Evolutionary conservation across 352 stramenopile species (phyloP).

Genomic region (Blastocystis sp.): DNA sequence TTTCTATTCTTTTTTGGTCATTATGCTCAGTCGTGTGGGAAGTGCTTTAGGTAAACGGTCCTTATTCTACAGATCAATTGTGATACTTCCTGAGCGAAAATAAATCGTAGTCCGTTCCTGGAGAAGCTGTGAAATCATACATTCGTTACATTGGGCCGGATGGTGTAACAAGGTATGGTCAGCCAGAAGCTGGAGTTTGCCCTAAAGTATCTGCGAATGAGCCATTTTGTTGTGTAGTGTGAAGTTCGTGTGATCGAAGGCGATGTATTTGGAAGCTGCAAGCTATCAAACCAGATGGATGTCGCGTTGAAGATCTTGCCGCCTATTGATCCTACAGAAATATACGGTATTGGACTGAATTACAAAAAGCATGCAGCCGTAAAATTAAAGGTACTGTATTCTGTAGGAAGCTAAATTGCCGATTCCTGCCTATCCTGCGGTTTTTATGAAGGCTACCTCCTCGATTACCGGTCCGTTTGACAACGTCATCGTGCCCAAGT

Average conservation of each 20-base stretch:
- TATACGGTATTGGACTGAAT: slow-evolving; percentile 80
- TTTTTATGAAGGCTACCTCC: slow-evolving; percentile 81
- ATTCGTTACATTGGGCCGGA: slow-evolving; percentile 44
- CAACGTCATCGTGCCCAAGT: slow-evolving; percentile 74
- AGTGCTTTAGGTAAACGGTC: background rate
- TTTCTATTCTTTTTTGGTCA: background rate
- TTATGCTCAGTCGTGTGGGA: background rate
- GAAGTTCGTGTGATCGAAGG: slow-evolving; percentile 61
- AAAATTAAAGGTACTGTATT: slow-evolving; percentile 56
- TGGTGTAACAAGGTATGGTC: slow-evolving; percentile 32
- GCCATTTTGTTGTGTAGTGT: background rate
- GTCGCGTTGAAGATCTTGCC: slow-evolving; percentile 68
- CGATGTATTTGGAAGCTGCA: slow-evolving; percentile 42
- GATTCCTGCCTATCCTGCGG: slow-evolving; percentile 72
- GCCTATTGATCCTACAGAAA: slow-evolving; percentile 75
- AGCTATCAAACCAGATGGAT: slow-evolving; percentile 30
- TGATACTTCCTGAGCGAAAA: too few relatives aligned
- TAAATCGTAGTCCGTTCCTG: background rate
- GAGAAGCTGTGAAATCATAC: slow-evolving; percentile 30
- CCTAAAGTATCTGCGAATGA: background rate
- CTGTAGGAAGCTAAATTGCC: slow-evolving; percentile 78
- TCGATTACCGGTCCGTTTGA: slow-evolving; percentile 74
- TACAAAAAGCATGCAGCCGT: slow-evolving; percentile 75
- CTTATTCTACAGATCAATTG: too few relatives aligned
- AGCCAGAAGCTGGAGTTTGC: slow-evolving; percentile 41